A percentile compares a stretch with the other conserved stretches of the same genome.
These are phyloP conservation scores for Hevea brasiliensis DNA, from an alignment of 345 rosid genomes.

Conservation along the genomic window DNA sequence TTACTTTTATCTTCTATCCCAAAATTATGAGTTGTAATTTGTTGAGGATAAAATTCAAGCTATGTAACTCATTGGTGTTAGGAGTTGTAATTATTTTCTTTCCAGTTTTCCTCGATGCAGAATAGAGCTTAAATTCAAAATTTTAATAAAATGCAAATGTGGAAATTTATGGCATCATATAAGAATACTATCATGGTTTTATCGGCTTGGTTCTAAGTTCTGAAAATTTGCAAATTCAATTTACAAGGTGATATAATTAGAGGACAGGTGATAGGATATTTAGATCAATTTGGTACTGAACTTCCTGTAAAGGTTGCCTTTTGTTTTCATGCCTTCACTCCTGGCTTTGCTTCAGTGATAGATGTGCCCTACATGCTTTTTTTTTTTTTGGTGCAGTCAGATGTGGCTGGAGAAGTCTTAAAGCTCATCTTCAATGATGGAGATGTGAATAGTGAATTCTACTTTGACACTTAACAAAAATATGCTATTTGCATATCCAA, in stretches of 20 bases:
- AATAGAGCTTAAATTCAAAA: not conserved
- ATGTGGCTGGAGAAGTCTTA: slow-evolving; percentile 82
- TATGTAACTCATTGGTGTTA: not conserved
- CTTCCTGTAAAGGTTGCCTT: slow-evolving; percentile 76
- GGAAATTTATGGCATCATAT: not conserved
- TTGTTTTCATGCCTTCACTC: slow-evolving; percentile 13
- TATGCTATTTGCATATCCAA: not conserved
- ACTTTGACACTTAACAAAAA: not conserved
- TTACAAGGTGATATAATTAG: slow-evolving; percentile 75
- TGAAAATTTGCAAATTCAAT: slow-evolving; percentile 2
- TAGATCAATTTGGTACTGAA: slow-evolving; percentile 75
- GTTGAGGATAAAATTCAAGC: not conserved
- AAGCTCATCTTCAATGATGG: slow-evolving; percentile 80
- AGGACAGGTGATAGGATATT: slow-evolving; percentile 84
- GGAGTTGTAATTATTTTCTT: not conserved
- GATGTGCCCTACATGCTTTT: slow-evolving; percentile 8
- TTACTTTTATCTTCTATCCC: not conserved
- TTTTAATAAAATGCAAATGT: slow-evolving; percentile 4
- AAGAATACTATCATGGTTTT: not conserved
- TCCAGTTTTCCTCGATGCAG: not conserved
- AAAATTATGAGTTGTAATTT: not conserved
- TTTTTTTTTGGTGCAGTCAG: slow-evolving; percentile 83
- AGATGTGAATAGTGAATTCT: slow-evolving; percentile 28
- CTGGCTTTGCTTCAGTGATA: slow-evolving; percentile 1
- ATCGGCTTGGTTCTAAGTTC: not conserved